Percentiles rank a stretch among this genome's conserved stretches.
phyloP scores from a whole-genome alignment of 2,329 filamentous ascomycete species.

The Stemphylium vesicarium region DNA sequence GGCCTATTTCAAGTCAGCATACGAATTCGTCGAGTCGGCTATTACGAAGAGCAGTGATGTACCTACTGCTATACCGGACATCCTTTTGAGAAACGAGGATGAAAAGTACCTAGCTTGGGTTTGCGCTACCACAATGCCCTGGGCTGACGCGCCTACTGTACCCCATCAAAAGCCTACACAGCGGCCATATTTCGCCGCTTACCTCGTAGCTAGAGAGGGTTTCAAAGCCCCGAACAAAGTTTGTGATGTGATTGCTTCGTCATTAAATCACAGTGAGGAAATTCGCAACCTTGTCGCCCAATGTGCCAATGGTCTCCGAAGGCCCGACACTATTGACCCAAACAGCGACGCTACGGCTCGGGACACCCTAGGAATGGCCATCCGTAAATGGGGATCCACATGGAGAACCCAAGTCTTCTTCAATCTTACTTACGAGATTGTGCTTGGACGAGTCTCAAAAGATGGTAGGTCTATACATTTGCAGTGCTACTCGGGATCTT shows the following conservation, averaged over 20 bases:
- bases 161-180: conserved; percentile 57
- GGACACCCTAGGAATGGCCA: conserved; percentile 74
- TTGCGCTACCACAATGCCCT: conserved; percentile 76
- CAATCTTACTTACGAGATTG: conserved; percentile 69
- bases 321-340: conserved; percentile 54
- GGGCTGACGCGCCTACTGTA: conserved; percentile 61
- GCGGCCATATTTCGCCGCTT: conserved; percentile 55
- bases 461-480: conserved; percentile 48
- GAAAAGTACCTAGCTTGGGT: conserved; percentile 78
- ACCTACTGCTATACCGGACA: conserved; percentile 51
- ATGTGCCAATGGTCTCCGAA: conserved; percentile 56
- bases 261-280: conserved; percentile 66
- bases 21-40: conserved; percentile 63
- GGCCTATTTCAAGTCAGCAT: conserved; percentile 67
- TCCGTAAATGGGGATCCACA: conserved; percentile 73
- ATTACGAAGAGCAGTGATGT: conserved; percentile 12
- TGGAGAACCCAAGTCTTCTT: conserved; percentile 77
- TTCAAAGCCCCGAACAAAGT: conserved; percentile 81
- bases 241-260: conserved; percentile 69
- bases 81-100: conserved; percentile 67
- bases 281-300: conserved; percentile 68
- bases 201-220: conserved; percentile 74
- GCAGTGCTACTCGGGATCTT: not conserved
- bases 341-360: conserved; percentile 55
- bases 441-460: conserved; percentile 46